Evolutionary conservation across 2,329 filamentous ascomycete genomes (phyloP).

Genomic region (Calonectria pauciramosa): DNA sequence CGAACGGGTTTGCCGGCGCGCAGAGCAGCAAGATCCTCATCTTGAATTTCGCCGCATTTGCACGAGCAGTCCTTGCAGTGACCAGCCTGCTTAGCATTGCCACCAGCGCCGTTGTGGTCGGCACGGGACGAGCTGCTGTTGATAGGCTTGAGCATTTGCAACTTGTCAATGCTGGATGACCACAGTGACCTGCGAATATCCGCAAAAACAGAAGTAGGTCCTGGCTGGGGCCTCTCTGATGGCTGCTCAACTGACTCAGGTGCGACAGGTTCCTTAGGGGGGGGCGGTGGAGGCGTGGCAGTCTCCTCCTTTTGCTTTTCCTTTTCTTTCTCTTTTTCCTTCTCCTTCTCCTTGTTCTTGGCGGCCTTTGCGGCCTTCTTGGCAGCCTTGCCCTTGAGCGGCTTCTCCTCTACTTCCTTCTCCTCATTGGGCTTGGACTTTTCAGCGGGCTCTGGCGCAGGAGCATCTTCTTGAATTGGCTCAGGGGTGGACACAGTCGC

Average conservation of each 20-base stretch:
- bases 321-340: constrained; percentile 33
- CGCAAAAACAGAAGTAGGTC: constrained; percentile 52
- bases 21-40: constrained; percentile 67
- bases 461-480: constrained; percentile 32
- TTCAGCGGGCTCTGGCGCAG: constrained; percentile 13
- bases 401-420: constrained; percentile 37
- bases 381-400: constrained; percentile 45
- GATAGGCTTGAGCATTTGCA: constrained; percentile 55
- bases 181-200: constrained; percentile 52
- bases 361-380: constrained; percentile 48
- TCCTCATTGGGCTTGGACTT: constrained; percentile 22
- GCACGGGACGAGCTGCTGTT: constrained; percentile 46
- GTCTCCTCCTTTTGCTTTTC: constrained; percentile 41
- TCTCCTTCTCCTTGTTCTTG: constrained; percentile 46
- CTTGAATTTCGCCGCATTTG: constrained; percentile 57
- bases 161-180: constrained; percentile 50
- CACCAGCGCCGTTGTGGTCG: constrained; percentile 39
- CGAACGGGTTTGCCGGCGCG: constrained; percentile 70
- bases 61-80: constrained; percentile 55
- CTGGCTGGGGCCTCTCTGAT: constrained; percentile 48
- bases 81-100: constrained; percentile 41
- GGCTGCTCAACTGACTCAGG: constrained; percentile 34
- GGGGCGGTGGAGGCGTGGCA: constrained; percentile 35
- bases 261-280: constrained; percentile 34
- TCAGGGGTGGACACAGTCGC: constrained; percentile 23